Evolutionary conservation across 179 eudicot species (phyloP), one percentile per base, ranked within the genome.

Genomic region (Patellifolia procumbens): DNA sequence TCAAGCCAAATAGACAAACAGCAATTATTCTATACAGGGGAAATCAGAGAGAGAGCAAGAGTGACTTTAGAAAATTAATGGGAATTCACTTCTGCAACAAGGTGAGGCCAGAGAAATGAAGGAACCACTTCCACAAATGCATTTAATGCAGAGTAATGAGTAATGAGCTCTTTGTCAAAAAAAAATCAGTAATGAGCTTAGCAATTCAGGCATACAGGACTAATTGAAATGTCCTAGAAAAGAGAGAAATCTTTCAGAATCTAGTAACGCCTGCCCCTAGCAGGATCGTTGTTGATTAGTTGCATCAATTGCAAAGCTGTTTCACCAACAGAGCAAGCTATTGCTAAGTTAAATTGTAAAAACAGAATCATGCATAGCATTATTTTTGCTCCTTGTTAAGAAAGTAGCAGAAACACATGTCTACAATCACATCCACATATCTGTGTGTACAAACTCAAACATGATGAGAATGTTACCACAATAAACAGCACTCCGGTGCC

Each of bases 401-500:
- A 76, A 28, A 42, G 59, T 24, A 52, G 43, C 28, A 46, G 32
- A 62, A 63, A 32, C 45, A 24, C 37, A 73, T 26, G 13, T 68
- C 55, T 64, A 22, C 58, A 71, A 46, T 51, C 58, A 75, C 9
- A 48, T 45, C 16, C 39, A 69, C 20, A 58, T 2, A 43, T n/a
- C 39, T 59, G 49, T 28, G 15, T 26, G 70, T 60, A 39, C 4
- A 55, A 67, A 62, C 65, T 67, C 34, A 73, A 45, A 78, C 72
- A 76, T 15, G 65, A 43, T 60, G 43, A 79, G 53, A 53, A 53
- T 20, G 55, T 82, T 89, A 94, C 98, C 98, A 84, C 98, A 94
- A 85, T 92, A 92, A 70, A 92, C 97, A 83, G 98, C 90, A 89
- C 86, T 86, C 58, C 93, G 76, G 71, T 94, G 98, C 35, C 98